Evolutionary conservation across 1,139 yeast genomes (phyloP), one percentile per base, ranked within the genome.

Genomic region (Meyerozyma sp.): DNA sequence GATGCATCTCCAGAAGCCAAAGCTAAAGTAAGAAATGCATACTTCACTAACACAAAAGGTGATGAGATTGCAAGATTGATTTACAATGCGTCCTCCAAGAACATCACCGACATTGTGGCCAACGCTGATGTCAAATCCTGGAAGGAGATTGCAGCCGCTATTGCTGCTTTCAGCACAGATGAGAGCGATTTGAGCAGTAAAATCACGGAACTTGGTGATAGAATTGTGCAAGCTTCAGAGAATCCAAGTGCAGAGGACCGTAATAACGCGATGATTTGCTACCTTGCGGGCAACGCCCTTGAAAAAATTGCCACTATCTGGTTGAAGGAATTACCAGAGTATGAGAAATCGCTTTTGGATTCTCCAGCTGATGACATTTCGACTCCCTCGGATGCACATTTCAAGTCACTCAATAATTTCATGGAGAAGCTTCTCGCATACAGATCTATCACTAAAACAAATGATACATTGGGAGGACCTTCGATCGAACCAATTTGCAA

Each of bases 331-430:
- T 68, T 89, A 50, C 74, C 80, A 20, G 70, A 63, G 0, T 65
- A 75, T 46, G 96, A 91, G 63, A 55, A 65, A 9, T 68, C 70
- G 45, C 68, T 80, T 46, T 66, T 82, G 49, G 63, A 70, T 45
- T 61, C 72, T 5, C 63, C 70, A 1, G 67, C 65, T 21, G 30
- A 40, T 8, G 44, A 45, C 18, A 66, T 77, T 29, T 60, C 74
- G 2, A 75, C 89, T n/a, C 83, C 88, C 4, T 84, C 86, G 44
- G 95, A 85, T 51, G 96, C 96, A 18, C 90, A 91, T 59, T 82
- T 85, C 53, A 85, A 81, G 54, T 85, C 96, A 6, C 73, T 93
- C 58, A 84, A 85, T 46, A 82, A 80, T 55, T 85, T 90, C 60
- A 86, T 89, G 45, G 95, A 87, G 60, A 91, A 91, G 64, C 77